These are phyloP conservation scores for Pezicula radicicola DNA, from an alignment of 2,329 filamentous ascomycete species.

Conservation along the genomic window DNA sequence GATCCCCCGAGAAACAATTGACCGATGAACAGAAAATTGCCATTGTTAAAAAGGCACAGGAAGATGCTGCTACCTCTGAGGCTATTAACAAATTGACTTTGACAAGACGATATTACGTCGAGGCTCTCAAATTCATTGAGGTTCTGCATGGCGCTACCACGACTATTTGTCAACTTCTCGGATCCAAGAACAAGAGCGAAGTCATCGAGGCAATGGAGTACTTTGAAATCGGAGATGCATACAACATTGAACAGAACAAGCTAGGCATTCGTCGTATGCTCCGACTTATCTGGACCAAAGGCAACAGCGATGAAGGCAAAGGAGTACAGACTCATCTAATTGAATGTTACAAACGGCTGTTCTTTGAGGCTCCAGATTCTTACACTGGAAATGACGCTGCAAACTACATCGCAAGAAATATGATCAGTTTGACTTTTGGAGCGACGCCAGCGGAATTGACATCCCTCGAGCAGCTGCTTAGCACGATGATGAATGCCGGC, in stretches of 20 bases:
- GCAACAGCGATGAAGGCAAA: constrained; percentile 98
- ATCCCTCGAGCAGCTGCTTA: constrained; percentile 88
- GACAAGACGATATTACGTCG: constrained; percentile 87
- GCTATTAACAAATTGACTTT: constrained; percentile 83
- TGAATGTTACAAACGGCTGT: constrained; percentile 92
- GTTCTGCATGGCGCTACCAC: constrained; percentile 80
- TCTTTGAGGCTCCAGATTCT: constrained; percentile 89
- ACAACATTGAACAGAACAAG: constrained; percentile 93
- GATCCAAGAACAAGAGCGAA: constrained; percentile 96
- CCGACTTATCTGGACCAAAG: constrained; percentile 97
- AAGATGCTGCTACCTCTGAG: constrained; percentile 86
- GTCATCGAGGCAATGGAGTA: constrained; percentile 99
- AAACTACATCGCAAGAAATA: constrained; percentile 94
- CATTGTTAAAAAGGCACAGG: constrained; percentile 73
- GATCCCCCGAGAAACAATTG: constrained; percentile 69
- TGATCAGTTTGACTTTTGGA: constrained; percentile 97
- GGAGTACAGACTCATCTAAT: constrained; percentile 96
- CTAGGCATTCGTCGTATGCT: constrained; percentile 93
- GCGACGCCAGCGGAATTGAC: constrained; percentile 93
- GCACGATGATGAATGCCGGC: constrained; percentile 95
- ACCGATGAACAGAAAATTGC: constrained; percentile 75
- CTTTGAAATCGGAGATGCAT: constrained; percentile 91
- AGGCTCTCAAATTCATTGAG: constrained; percentile 91
- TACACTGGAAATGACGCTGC: constrained; percentile 88
- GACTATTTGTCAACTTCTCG: constrained; percentile 81